Evolutionary conservation across 345 rosid species (phyloP), one percentile per base, ranked within the genome.

Genomic region (Laguncularia racemosa): DNA sequence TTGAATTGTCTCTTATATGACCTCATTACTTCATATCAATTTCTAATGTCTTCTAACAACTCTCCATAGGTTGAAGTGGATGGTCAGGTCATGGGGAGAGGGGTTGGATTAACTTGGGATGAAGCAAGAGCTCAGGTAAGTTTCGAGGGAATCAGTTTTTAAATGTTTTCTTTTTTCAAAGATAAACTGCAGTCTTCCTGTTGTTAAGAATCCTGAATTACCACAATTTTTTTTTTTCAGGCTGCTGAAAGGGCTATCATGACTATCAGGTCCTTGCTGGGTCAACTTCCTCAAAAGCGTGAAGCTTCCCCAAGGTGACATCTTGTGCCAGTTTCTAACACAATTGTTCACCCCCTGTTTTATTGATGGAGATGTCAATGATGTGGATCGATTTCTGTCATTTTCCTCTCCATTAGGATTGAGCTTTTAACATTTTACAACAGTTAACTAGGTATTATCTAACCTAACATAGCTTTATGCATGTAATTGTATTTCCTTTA

Each of bases 171-270:
- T n/a, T 46, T 59, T 63, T 69, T 45, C 51, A 20, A 16, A 18
- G 54, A 16, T 15, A 17, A n/a, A 50, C 48, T 43, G 7, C 17
- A 23, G n/a, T 14, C 13, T 23, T 50, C 50, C 21, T 14, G 20
- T 48, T 46, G 12, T 26, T 44, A 11, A 15, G 16, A 20, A 16
- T 19, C 57, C 54, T 71, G 51, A 48, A 18, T 53, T 60, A 48
- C 47, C 14, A 21, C 20, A 44, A 10, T 52, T 60, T 57, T 65
- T 60, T 57, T 65, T 60, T 20, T 49, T 59, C 67, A 86, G 97
- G 97, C 99, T 71, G 90, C 97, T 62, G 97, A 89, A 50, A 89
- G 71, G 75, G 99, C 99, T 40, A 91, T 93, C 18, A 77, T 63
- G 61, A 82, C 64, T 61, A 59, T 87, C 54, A 77, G 82, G 78